phyloP scores from a whole-genome alignment of 108 stramenopile genomes.

The Fistulifera solaris region DNA sequence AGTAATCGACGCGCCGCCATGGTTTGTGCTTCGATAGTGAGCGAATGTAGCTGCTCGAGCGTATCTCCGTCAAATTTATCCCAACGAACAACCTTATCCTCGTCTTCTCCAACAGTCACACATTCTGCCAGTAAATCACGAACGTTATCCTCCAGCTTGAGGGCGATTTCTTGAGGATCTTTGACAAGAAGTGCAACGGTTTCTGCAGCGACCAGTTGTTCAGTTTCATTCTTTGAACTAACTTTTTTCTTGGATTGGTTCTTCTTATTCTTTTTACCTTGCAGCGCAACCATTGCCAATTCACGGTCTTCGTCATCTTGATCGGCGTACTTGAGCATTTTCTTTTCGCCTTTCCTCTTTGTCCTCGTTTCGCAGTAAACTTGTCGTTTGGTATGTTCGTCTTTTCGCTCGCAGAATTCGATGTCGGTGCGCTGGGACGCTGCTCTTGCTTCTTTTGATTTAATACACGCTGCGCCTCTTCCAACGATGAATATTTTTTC shows the following conservation, averaged over 20 bases:
- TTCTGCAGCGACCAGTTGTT: conserved; percentile 59
- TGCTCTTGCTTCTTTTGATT: conserved; percentile 20
- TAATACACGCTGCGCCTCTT: conserved; percentile 22
- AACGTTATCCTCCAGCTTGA: conserved; percentile 41
- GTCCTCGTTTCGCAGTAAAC: conserved; percentile 31
- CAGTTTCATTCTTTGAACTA: conserved; percentile 24
- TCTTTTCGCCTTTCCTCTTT: conserved; percentile 56
- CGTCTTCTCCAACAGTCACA: conserved; percentile 20
- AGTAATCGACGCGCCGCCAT: conserved; percentile 60
- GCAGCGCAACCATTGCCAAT: conserved; percentile 84
- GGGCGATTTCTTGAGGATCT: conserved; percentile 46
- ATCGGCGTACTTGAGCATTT: conserved; percentile 83
- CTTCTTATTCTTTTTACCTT: conserved; percentile 49
- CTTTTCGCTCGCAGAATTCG: background rate
- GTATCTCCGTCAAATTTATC: conserved; percentile 80
- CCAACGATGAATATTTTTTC: conserved; percentile 61
- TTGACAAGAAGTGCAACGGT: conserved; percentile 56
- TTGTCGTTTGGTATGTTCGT: conserved; percentile 26
- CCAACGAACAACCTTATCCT: conserved; percentile 48
- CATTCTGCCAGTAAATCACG: conserved; percentile 43
- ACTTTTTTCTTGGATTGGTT: conserved; percentile 29
- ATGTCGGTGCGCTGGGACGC: background rate
- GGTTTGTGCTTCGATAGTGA: conserved; percentile 44
- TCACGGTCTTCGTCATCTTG: conserved; percentile 96
- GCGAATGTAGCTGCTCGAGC: conserved; percentile 53